Evolutionary conservation across 2,329 filamentous ascomycete genomes (phyloP).

Genomic region (Beauveria rudraprayagi): DNA sequence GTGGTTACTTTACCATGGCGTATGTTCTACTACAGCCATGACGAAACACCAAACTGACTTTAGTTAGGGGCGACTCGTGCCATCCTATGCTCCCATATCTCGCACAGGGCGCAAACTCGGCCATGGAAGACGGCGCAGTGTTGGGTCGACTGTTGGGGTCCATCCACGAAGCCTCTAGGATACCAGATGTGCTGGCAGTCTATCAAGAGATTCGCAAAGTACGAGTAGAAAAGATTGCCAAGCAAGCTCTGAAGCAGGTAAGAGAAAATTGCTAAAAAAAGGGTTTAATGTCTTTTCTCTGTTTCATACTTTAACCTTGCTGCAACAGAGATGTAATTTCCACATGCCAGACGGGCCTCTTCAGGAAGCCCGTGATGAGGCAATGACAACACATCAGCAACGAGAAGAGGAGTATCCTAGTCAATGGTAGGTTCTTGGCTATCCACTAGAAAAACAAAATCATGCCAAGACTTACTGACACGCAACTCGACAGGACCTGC

Average conservation of each 20-base stretch:
- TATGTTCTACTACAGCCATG: not conserved
- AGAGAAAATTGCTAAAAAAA: too few relatives aligned
- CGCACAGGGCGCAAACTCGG: slow-evolving; percentile 59
- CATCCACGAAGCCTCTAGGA: slow-evolving; percentile 35
- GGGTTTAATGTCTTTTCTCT: not conserved
- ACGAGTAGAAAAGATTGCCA: slow-evolving; percentile 45
- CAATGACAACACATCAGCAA: not conserved
- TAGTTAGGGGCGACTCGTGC: slow-evolving; percentile 48
- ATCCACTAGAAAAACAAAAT: not conserved
- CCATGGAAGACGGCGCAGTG: slow-evolving; percentile 60
- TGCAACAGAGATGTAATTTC: not conserved
- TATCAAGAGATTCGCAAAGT: slow-evolving; percentile 41
- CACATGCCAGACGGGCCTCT: not conserved
- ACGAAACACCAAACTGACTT: not conserved
- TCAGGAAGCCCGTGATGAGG: not conserved
- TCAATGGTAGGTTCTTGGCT: not conserved
- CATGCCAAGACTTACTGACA: not conserved
- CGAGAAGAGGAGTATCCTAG: not conserved
- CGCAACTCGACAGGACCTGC: slow-evolving; percentile 45
- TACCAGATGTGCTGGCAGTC: slow-evolving; percentile 35
- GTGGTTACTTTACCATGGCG: not conserved
- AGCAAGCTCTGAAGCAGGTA: slow-evolving; percentile 49
- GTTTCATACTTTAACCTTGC: not conserved
- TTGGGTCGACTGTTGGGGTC: slow-evolving; percentile 50
- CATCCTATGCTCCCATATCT: slow-evolving; percentile 58